These are phyloP conservation scores for Podospora fimiseda DNA, from an alignment of 495 filamentous ascomycete genomes.

Conservation along the genomic window DNA sequence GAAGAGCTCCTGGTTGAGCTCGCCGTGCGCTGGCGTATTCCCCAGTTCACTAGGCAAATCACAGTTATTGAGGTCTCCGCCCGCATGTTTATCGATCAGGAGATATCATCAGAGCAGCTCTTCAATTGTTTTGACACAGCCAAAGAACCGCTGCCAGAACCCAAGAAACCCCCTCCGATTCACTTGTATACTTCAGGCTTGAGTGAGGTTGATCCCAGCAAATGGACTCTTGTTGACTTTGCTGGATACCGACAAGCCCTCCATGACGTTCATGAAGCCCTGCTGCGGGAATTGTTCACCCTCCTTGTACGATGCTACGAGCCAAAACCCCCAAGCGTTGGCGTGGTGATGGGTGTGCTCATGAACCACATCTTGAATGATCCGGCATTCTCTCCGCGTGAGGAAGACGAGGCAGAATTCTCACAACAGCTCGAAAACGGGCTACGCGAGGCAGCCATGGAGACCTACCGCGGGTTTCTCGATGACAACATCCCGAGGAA, in stretches of 20 bases:
- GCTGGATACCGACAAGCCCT: constrained; percentile 69
- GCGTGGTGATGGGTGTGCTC: constrained; percentile 74
- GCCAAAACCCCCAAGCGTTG: constrained; percentile 69
- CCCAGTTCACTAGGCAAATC: constrained; percentile 70
- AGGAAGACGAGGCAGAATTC: constrained; percentile 63
- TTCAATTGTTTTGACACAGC: constrained; percentile 75
- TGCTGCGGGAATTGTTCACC: constrained; percentile 84
- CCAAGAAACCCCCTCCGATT: constrained; percentile 43
- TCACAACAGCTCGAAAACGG: constrained; percentile 62
- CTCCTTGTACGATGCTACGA: constrained; percentile 84
- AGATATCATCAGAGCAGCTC: constrained; percentile 72
- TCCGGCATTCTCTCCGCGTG: constrained; percentile 60
- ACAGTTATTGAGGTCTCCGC: constrained; percentile 79
- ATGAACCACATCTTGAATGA: constrained; percentile 78
- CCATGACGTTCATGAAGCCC: constrained; percentile 66
- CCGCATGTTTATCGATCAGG: constrained; percentile 79
- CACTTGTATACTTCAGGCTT: constrained; percentile 36
- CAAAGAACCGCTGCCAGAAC: constrained; percentile 60
- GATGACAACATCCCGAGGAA: constrained; percentile 66
- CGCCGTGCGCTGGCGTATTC: constrained; percentile 83
- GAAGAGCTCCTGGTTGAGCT: constrained; percentile 79
- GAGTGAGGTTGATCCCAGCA: constrained; percentile 37
- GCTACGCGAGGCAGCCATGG: constrained; percentile 63
- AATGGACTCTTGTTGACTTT: constrained; percentile 80
- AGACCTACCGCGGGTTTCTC: constrained; percentile 67